Conservation (phyloP, 306 rosid genomes). For the Pyrus bretschneideri region DNA sequence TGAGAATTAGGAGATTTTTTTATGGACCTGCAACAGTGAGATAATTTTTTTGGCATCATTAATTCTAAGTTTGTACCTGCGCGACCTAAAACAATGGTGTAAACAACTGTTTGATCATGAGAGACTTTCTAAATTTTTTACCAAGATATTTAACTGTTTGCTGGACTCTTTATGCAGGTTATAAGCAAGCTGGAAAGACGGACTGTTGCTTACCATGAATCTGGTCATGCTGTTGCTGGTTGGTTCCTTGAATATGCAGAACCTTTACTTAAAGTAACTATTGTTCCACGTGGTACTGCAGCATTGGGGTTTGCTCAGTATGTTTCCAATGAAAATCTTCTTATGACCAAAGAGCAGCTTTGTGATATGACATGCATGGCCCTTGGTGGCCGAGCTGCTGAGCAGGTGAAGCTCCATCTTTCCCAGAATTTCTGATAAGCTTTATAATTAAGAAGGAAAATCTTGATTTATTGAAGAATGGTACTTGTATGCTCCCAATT, state of each 20-base stretch:
- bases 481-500: neutral
- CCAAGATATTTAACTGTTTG: neutral
- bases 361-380: constrained; percentile 90
- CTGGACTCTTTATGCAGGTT: constrained; percentile 43
- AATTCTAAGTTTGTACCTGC: neutral
- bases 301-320: constrained; percentile 96
- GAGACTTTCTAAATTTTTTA: neutral
- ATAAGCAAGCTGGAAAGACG: constrained; percentile 85
- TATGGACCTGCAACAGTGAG: neutral
- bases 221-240: constrained; percentile 93
- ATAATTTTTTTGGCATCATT: neutral
- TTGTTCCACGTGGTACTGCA: constrained; percentile 91
- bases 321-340: constrained; percentile 86
- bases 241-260: constrained; percentile 91
- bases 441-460: neutral
- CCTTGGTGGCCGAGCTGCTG: constrained; percentile 98
- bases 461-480: neutral
- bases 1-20: neutral
- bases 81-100: neutral
- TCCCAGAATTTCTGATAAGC: neutral
- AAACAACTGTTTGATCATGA: neutral
- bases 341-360: constrained; percentile 90
- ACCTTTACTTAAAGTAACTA: constrained; percentile 84
- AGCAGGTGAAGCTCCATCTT: constrained; percentile 50
- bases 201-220: constrained; percentile 92